These are phyloP conservation scores for Pichia ethanolica DNA, from an alignment of 805 yeast genomes.

Conservation along the genomic window DNA sequence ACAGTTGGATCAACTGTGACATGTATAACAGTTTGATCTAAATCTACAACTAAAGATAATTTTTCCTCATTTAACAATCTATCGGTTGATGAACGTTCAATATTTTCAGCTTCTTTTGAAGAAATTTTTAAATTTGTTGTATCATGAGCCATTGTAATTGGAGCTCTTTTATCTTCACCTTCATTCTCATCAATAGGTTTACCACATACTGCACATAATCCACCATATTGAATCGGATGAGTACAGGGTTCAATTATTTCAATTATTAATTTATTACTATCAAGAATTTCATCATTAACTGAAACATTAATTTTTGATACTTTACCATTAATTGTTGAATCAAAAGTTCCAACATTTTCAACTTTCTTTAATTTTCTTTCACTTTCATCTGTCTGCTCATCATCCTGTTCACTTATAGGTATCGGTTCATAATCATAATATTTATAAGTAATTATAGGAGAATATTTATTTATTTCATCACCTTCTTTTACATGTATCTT, in stretches of 20 bases:
- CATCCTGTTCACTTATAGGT: slow-evolving; percentile 38
- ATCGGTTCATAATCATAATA: slow-evolving; percentile 61
- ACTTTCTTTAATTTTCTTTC: slow-evolving; percentile 40
- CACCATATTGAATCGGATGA: slow-evolving; percentile 91
- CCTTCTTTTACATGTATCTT: slow-evolving; percentile 40
- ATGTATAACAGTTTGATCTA: slow-evolving; percentile 95
- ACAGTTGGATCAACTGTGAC: slow-evolving; percentile 98
- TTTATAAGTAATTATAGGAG: slow-evolving; percentile 50
- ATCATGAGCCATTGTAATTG: slow-evolving; percentile 85
- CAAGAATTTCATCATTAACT: slow-evolving; percentile 55
- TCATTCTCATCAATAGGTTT: slow-evolving; percentile 67
- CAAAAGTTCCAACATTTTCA: slow-evolving; percentile 69
- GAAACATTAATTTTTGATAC: slow-evolving; percentile 43
- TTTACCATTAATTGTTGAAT: slow-evolving; percentile 74
- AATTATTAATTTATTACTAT: slow-evolving; percentile 38
- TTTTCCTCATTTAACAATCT: slow-evolving; percentile 56
- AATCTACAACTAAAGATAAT: slow-evolving; percentile 86
- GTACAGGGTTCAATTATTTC: slow-evolving; percentile 74
- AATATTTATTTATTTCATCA: slow-evolving; percentile 41
- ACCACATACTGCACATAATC: slow-evolving; percentile 91
- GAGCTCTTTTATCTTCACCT: slow-evolving; percentile 56
- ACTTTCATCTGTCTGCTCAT: slow-evolving; percentile 30
- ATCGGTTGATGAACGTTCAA: slow-evolving; percentile 61
- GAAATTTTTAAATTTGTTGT: slow-evolving; percentile 79
- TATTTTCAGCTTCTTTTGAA: slow-evolving; percentile 74